phyloP scores from a whole-genome alignment of 805 yeast genomes.

The Ogataea philodendri region DNA sequence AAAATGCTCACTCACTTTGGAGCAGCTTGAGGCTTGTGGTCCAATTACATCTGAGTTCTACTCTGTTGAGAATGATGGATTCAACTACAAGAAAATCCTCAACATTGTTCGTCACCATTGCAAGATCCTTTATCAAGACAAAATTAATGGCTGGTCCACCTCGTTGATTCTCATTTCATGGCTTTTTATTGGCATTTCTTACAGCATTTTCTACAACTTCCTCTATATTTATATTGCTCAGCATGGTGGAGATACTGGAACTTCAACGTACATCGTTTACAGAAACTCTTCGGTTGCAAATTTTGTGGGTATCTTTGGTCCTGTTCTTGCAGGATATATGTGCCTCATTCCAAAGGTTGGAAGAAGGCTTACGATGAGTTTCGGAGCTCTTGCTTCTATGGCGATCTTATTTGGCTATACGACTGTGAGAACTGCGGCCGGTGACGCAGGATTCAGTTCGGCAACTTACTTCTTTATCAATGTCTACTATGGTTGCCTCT shows the following conservation, averaged over 20 bases:
- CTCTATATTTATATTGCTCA: conserved; percentile 49
- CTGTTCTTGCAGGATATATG: conserved; percentile 47
- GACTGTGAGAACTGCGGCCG: conserved; percentile 52
- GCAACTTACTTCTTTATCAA: conserved; percentile 48
- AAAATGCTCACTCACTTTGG: conserved; percentile 41
- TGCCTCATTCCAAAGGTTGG: conserved; percentile 40
- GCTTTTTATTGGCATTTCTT: conserved; percentile 59
- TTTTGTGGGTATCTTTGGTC: conserved; percentile 50
- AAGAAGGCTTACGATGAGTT: conserved; percentile 54
- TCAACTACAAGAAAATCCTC: conserved; percentile 27
- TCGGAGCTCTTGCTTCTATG: conserved; percentile 53
- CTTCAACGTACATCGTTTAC: conserved; percentile 39
- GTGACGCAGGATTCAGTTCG: conserved; percentile 49
- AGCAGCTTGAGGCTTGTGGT: conserved; percentile 46
- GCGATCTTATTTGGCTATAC: conserved; percentile 62
- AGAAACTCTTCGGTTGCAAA: conserved; percentile 49
- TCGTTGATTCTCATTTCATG: conserved; percentile 49
- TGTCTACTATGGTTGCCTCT: conserved; percentile 56
- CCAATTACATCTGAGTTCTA: conserved; percentile 32
- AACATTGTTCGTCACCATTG: conserved; percentile 1
- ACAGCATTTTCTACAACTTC: conserved; percentile 54
- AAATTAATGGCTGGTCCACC: conserved; percentile 43
- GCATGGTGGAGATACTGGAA: conserved; percentile 49
- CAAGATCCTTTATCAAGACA: conserved; percentile 45
- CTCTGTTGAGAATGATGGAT: conserved; percentile 23